A percentile compares a stretch with the other conserved stretches of the same genome.
These are phyloP conservation scores for Phanerodontia chrysosporium DNA, from an alignment of 768 basidiomycete species.

Conservation along the genomic window DNA sequence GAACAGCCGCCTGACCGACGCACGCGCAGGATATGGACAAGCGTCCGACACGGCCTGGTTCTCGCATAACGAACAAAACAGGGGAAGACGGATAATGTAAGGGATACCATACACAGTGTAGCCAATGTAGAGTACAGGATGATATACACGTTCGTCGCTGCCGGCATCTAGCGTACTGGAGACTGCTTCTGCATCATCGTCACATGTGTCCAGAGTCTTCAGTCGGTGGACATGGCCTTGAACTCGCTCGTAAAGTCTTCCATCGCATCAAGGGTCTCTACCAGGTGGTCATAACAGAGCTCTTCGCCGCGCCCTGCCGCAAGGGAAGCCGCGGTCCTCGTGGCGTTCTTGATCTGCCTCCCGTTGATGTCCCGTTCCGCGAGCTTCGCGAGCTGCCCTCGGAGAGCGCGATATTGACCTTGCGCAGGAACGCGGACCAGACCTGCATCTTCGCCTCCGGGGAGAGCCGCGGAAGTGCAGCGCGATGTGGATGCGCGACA, in stretches of 20 bases:
- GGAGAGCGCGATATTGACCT: constrained; percentile 22
- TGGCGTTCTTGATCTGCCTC: constrained; percentile 66
- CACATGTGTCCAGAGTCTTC: neutral
- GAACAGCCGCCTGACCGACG: neutral
- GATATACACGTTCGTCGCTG: neutral
- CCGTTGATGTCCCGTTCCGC: constrained; percentile 54
- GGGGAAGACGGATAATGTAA: neutral
- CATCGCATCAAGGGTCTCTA: constrained; percentile 59
- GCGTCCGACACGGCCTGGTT: neutral
- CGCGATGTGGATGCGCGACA: constrained; percentile 60
- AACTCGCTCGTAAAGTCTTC: constrained; percentile 35
- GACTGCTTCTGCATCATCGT: neutral
- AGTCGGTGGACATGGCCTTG: constrained; percentile 6
- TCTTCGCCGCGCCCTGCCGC: constrained; percentile 44
- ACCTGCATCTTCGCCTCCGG: constrained; percentile 19
- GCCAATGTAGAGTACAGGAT: neutral
- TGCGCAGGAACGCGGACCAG: constrained; percentile 26
- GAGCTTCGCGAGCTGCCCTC: constrained; percentile 39
- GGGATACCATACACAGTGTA: neutral
- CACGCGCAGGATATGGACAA: no score
- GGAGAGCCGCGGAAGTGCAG: constrained; percentile 26
- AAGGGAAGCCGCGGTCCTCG: constrained; percentile 56
- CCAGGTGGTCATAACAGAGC: constrained; percentile 44
- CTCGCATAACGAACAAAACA: neutral
- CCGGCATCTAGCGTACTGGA: neutral